Base-by-base conservation (phyloP, 164 flowering plant genomes). In the Euptelea pleiosperma region DNA sequence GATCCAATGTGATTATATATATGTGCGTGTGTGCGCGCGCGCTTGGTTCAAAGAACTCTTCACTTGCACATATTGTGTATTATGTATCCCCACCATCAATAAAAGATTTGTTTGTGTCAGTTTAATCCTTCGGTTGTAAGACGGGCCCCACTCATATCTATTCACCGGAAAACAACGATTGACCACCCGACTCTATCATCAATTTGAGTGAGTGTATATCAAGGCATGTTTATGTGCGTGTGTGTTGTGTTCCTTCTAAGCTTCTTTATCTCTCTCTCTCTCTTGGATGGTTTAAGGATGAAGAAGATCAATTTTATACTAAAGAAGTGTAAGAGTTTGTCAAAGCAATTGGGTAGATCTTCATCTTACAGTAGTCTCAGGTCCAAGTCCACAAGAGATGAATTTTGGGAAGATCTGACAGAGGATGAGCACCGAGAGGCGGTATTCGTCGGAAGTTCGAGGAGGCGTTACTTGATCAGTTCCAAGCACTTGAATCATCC, bases 301-400 rank as follows among this genome's bases (percentile, higher is more conserved):
- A 87, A 80, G 80, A 85, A 79, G 77, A 73, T 86, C 47, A 78
- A 82, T 55, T 16, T 72, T 50, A 49, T 89, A 34, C 59, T 89
- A 14, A 77, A 76, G 62, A 89, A 79, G 64, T 89, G 92, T 77
- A 89, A 81, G 77, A 86, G 83, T 67, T 60, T 89, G 67, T 83
- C 90, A 35, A 81, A 68, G 72, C 89, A 82, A 36, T 62, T 89
- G 12, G 72, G 78, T 11, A 73, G 90, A 48, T 77, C 84, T 2
- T 73, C 80, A 15, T 89, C 92, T 0, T 82, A 78, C 62, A 79
- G 74, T 36, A 86, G 82, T 66, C 61, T 86, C 2, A 68, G 89
- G 64, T 82, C 96, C 48, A 82, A 76, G 34, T 81, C 90, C 1
- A 55, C 68, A 0, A 78, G 77, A 62, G 78, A 73, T 30, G 67